Conservation (phyloP, 352 stramenopile genomes). For the Globisporangium perplexum region DNA sequence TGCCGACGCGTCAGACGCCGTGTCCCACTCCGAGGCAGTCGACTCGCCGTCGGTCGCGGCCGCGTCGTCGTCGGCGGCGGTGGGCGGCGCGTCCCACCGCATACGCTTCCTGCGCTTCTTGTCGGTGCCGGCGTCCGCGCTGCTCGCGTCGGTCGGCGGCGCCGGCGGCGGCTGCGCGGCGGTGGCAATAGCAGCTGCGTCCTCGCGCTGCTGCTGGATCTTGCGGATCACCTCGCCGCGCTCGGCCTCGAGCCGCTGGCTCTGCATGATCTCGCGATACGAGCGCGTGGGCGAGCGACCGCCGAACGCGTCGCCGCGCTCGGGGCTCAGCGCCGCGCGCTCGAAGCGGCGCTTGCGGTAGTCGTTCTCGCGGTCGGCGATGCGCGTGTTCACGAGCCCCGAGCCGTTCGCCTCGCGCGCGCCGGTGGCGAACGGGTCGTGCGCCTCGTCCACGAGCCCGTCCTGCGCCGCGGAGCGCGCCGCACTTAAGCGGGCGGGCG, state of each 20-base stretch:
- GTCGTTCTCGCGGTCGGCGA: constrained; percentile 92
- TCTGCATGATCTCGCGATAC: constrained; percentile 91
- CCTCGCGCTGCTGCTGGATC: constrained; percentile 81
- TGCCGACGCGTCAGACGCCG: constrained; percentile 29
- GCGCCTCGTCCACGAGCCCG: constrained; percentile 74
- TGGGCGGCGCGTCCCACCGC: constrained; percentile 74
- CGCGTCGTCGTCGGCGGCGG: constrained; percentile 12
- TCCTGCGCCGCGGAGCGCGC: background rate
- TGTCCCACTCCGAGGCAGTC: constrained; percentile 68
- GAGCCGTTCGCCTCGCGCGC: constrained; percentile 81
- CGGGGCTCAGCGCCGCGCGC: constrained; percentile 70
- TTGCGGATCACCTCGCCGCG: constrained; percentile 82
- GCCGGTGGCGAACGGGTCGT: constrained; percentile 83
- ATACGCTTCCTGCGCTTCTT: constrained; percentile 68
- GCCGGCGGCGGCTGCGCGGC: constrained; percentile 15
- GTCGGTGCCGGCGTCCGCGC: constrained; percentile 41
- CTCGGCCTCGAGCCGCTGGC: constrained; percentile 83
- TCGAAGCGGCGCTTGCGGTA: constrained; percentile 89
- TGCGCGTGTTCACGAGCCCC: constrained; percentile 92
- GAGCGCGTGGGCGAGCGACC: constrained; percentile 74
- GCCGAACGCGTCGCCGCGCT: constrained; percentile 89
- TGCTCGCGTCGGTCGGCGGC: constrained; percentile 2
- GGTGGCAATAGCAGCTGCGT: constrained; percentile 37
- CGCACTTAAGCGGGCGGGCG: background rate
- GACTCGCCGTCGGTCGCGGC: constrained; percentile 57